phyloP scores from a whole-genome alignment of 257 asterid genomes.

The Fraxinus quadrangulata region DNA sequence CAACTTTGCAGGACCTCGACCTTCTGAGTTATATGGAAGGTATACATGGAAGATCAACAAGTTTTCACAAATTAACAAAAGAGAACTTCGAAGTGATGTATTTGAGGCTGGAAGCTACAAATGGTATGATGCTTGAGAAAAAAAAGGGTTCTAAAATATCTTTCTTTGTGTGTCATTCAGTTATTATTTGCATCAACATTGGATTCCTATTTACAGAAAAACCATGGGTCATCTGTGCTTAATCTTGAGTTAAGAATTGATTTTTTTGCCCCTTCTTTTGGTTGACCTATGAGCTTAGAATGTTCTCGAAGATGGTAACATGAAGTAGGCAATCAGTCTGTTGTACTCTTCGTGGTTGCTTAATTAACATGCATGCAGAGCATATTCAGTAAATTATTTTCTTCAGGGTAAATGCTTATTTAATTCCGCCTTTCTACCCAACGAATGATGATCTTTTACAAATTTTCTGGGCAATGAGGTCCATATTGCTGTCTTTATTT shows the following conservation, averaged over 20 bases:
- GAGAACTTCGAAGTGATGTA: constrained; percentile 60
- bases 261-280: neutral
- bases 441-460: neutral
- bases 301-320: neutral
- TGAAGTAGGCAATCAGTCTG: neutral
- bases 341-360: neutral
- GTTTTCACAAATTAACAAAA: constrained; percentile 56
- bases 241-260: neutral
- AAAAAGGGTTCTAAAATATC: neutral
- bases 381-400: neutral
- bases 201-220: neutral
- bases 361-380: neutral
- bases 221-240: neutral
- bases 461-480: neutral
- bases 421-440: constrained; percentile 1
- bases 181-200: neutral
- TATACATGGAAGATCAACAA: constrained; percentile 64
- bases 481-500: constrained; percentile 9
- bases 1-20: constrained; percentile 54
- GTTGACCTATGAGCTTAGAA: neutral
- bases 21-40: constrained; percentile 56
- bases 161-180: neutral
- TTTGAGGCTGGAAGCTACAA: constrained; percentile 71
- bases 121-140: constrained; percentile 43
- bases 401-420: neutral